Evolutionary conservation across 495 filamentous ascomycete genomes (phyloP).

Genomic region (Elasticomyces elasticus): DNA sequence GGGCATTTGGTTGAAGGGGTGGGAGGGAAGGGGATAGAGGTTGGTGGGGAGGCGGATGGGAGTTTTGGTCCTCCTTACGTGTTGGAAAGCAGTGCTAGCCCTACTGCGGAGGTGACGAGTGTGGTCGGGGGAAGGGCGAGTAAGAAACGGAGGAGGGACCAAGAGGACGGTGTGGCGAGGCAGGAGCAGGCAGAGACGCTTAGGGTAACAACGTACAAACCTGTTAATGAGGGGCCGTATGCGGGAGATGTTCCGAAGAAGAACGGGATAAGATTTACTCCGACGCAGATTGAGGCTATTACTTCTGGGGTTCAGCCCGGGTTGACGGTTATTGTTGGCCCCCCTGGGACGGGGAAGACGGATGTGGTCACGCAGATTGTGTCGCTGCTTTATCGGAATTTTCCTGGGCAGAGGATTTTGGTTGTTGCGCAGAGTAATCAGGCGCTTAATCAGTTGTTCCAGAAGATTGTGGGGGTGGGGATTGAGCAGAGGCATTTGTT

Average conservation of each 20-base stretch:
- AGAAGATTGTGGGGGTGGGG: conserved; percentile 88
- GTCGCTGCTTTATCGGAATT: conserved; percentile 98
- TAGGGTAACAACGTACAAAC: conserved; percentile 83
- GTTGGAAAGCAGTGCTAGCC: too few relatives aligned
- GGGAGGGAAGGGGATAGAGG: conserved; percentile 73
- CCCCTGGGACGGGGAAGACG: conserved; percentile 94
- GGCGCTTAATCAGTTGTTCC: conserved; percentile 95
- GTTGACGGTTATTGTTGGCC: conserved; percentile 87
- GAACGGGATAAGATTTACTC: conserved; percentile 80
- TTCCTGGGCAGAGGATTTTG: conserved; percentile 80
- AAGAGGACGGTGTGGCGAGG: conserved; percentile 41
- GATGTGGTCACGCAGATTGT: conserved; percentile 98
- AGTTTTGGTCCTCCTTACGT: conserved; percentile 85
- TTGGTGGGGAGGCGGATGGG: conserved; percentile 53
- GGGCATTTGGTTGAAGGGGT: conserved; percentile 82
- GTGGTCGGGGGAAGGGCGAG: too few relatives aligned
- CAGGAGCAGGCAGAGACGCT: conserved; percentile 56
- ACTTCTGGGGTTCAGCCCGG: conserved; percentile 89
- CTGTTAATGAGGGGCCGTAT: conserved; percentile 84
- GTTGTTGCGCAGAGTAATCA: conserved; percentile 97
- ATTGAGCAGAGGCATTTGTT: conserved; percentile 94
- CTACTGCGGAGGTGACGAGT: too few relatives aligned
- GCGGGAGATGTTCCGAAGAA: conserved; percentile 74
- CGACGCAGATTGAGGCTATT: conserved; percentile 85
- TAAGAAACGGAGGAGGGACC: conserved; percentile 73